These are phyloP conservation scores for Dipteronia dyeriana DNA, from an alignment of 345 rosid genomes.

Conservation along the genomic window DNA sequence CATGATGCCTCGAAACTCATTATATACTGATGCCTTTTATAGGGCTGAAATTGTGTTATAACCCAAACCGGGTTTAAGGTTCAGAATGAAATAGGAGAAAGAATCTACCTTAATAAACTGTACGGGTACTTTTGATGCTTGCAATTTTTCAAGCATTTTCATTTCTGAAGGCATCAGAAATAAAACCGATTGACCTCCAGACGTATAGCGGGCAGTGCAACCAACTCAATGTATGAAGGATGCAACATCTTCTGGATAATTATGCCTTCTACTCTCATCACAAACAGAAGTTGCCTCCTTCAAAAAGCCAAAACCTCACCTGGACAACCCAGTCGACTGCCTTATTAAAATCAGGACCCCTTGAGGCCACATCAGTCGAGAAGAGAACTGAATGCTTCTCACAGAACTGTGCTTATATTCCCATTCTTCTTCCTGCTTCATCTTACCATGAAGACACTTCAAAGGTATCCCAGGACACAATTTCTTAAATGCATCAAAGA, in stretches of 20 bases:
- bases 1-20: background rate
- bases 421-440: constrained; percentile 88
- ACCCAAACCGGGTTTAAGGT: background rate
- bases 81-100: constrained; percentile 9
- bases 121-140: constrained; percentile 76
- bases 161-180: constrained; percentile 88
- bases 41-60: background rate
- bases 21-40: background rate
- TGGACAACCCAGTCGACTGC: constrained; percentile 98
- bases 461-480: constrained; percentile 93
- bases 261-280: background rate
- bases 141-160: constrained; percentile 86
- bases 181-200: constrained; percentile 76
- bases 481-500: constrained; percentile 90
- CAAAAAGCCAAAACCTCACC: constrained; percentile 47
- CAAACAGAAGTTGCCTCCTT: constrained; percentile 1
- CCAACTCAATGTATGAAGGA: constrained; percentile 98
- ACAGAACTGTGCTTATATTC: constrained; percentile 80
- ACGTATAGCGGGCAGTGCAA: constrained; percentile 83
- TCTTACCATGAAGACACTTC: constrained; percentile 90
- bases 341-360: constrained; percentile 96
- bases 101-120: constrained; percentile 63
- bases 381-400: constrained; percentile 83
- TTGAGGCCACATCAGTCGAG: constrained; percentile 87
- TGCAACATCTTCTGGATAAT: constrained; percentile 93